Percentiles rank a stretch among this genome's conserved stretches.
These are phyloP conservation scores for Penicillium polonicum DNA, from an alignment of 2,329 filamentous ascomycete genomes.

Conservation along the genomic window DNA sequence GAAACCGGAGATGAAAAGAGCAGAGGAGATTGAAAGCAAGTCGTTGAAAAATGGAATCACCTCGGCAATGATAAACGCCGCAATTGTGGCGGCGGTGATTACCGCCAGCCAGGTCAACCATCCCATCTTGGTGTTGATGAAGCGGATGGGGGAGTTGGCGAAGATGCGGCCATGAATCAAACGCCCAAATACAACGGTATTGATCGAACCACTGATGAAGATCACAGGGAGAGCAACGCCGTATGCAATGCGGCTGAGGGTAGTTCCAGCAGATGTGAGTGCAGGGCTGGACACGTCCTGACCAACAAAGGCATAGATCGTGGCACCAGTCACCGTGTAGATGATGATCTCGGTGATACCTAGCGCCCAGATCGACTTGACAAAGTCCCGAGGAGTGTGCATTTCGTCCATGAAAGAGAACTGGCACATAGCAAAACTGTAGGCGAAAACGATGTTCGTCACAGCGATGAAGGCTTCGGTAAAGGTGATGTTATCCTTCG, in stretches of 20 bases:
- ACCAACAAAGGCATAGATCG: constrained; percentile 36
- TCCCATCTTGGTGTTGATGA: constrained; percentile 34
- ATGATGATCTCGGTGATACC: constrained; percentile 35
- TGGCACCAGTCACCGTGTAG: constrained; percentile 33
- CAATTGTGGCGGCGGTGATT: constrained; percentile 61
- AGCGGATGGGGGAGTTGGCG: constrained; percentile 34
- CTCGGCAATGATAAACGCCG: constrained; percentile 79
- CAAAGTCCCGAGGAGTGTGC: constrained; percentile 34
- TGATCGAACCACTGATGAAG: constrained; percentile 38
- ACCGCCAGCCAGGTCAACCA: constrained; percentile 34
- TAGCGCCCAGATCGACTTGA: constrained; percentile 43
- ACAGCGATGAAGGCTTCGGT: constrained; percentile 32
- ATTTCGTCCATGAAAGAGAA: constrained; percentile 39
- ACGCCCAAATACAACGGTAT: constrained; percentile 35
- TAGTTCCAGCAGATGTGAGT: constrained; percentile 27
- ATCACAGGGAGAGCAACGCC: constrained; percentile 35
- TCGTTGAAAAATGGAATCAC: constrained; percentile 83
- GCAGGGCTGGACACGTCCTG: constrained; percentile 32
- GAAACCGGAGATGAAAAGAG: constrained; percentile 82
- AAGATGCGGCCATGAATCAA: constrained; percentile 35
- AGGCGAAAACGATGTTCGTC: constrained; percentile 39
- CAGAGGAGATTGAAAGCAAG: constrained; percentile 48
- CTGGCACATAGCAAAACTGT: constrained; percentile 45
- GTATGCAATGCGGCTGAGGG: constrained; percentile 32
- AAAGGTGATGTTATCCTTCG: constrained; percentile 26